Evolutionary conservation across 2,329 filamentous ascomycete species (phyloP).

Genomic region (Pestalotiopsis sp.): DNA sequence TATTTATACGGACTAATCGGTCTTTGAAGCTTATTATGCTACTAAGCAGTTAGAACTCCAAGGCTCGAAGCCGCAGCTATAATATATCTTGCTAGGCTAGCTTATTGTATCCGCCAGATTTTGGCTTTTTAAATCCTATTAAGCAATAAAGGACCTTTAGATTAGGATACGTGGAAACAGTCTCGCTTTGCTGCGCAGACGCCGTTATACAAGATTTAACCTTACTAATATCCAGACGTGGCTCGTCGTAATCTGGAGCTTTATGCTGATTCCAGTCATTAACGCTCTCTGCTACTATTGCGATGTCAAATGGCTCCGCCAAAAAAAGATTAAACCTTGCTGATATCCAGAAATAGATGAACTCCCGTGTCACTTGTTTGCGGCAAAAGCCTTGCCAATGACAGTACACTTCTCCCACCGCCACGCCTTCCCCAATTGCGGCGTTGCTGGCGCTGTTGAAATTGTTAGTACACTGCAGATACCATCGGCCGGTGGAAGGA

Average conservation of each 20-base stretch:
- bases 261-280: not conserved
- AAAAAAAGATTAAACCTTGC: not conserved
- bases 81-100: no score
- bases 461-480: no score
- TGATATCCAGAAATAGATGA: conserved; percentile 15
- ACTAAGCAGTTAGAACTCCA: no score
- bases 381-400: not conserved
- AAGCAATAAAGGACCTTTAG: not conserved
- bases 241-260: not conserved
- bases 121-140: no score
- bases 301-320: not conserved
- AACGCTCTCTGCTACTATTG: not conserved
- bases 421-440: no score
- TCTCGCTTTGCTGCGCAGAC: not conserved
- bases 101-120: no score
- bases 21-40: no score
- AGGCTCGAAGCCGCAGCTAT: no score
- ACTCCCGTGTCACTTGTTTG: not conserved
- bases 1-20: no score
- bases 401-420: not conserved
- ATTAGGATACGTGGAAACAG: not conserved
- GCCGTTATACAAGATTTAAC: not conserved
- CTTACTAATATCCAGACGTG: not conserved
- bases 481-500: no score
- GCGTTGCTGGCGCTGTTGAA: no score